Evolutionary conservation across 1,139 yeast species (phyloP).

Genomic region (Taiozyma sp.): DNA sequence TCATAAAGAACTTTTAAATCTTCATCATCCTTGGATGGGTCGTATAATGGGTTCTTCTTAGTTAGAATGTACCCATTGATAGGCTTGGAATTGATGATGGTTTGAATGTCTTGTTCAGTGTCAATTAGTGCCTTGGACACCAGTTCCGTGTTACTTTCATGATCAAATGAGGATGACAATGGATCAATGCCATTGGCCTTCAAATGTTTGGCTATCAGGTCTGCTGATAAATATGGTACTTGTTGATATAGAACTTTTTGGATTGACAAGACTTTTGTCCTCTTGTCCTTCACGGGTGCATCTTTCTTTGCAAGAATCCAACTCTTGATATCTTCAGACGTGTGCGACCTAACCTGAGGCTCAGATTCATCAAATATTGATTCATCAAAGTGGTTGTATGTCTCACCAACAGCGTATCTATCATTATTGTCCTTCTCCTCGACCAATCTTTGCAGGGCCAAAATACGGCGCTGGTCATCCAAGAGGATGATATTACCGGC

Average conservation of each 20-base stretch:
- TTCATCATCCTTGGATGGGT: slow-evolving; percentile 30
- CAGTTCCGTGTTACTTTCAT: slow-evolving; percentile 20
- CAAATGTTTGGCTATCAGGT: slow-evolving; percentile 61
- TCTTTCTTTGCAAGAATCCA: slow-evolving; percentile 48
- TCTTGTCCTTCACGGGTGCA: slow-evolving; percentile 23
- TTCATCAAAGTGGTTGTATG: slow-evolving; percentile 56
- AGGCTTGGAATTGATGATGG: slow-evolving; percentile 28
- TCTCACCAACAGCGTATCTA: slow-evolving; percentile 68
- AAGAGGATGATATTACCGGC: slow-evolving; percentile 87
- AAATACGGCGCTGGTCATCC: slow-evolving; percentile 62
- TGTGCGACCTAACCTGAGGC: slow-evolving; percentile 5
- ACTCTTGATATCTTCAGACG: slow-evolving; percentile 30
- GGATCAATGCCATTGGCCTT: slow-evolving; percentile 44
- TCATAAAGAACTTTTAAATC: slow-evolving; percentile 57
- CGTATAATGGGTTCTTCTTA: slow-evolving; percentile 50
- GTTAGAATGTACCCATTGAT: slow-evolving; percentile 63
- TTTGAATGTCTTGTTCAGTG: slow-evolving; percentile 39
- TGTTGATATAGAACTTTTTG: slow-evolving; percentile 68
- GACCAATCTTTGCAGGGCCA: slow-evolving; percentile 75
- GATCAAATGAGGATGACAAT: slow-evolving; percentile 34
- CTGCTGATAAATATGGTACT: slow-evolving; percentile 74
- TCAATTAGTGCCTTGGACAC: slow-evolving; percentile 43
- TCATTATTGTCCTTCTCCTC: slow-evolving; percentile 62
- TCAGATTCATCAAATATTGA: slow-evolving; percentile 36
- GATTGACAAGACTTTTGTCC: slow-evolving; percentile 52